Evolutionary conservation across 768 basidiomycete genomes (phyloP), one percentile per base, ranked within the genome.

Genomic region (Cystobasidium ongulense): DNA sequence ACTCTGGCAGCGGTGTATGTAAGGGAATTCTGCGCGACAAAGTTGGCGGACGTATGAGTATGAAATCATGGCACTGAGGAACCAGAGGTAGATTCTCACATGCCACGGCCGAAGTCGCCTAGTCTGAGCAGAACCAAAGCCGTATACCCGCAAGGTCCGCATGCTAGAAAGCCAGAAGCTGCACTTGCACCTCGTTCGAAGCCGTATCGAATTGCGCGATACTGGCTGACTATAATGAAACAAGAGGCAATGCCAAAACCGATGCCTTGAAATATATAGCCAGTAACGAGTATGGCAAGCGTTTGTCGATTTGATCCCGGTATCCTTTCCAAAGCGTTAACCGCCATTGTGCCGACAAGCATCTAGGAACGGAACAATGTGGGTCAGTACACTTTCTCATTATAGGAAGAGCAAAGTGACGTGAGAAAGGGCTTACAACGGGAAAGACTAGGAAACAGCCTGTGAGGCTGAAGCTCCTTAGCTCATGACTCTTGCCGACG

Each of bases 161-260:
- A 39, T 8, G 63, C 63, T 5, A 64, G 25, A n/a, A 64, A 64
- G 2, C 38, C 63, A 2, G 33, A 38, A 5, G 63, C 63, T 4
- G 63, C 36, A 36, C 63, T 64, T 17, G 63, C 63, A 21, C 63
- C 63, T 38, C 63, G 36, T 38, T 64, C 15, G 63, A 64, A 64
- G 10, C 63, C 63, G 38, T 64, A 64, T 41, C 63, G 10, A 17
- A 64, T 64, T 4, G 63, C 63, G 8, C 63, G 31, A 27, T 64
- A 64, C 29, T 64, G 63, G 43, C 63, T 64, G 27, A 64, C 63
- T 7, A 64, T 46, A 35, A 64, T 64, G 43, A 64, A 64, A 25
- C 33, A 35, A 13, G 43, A 31, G 4, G 63, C 63, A 18, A 64
- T 29, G 27, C 27, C 25, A 36, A 64, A 64, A 5, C 63, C 63